phyloP scores from a whole-genome alignment of 2,329 filamentous ascomycete species.

The Claviceps quebecensis region DNA sequence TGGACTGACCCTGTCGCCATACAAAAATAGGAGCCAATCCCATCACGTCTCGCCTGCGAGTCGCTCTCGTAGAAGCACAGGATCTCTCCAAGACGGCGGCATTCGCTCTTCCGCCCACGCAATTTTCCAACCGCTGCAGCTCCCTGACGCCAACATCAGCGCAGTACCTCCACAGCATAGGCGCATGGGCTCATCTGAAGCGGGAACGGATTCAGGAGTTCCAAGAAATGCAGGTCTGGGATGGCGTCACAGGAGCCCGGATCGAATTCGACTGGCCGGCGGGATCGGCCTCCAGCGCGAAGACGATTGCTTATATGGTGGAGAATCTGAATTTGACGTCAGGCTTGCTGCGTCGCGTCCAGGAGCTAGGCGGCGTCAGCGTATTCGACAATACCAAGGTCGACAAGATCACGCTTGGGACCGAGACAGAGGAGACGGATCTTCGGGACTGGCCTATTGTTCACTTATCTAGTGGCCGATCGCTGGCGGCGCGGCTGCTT shows the following conservation, averaged over 20 bases:
- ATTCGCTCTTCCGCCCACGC: constrained; percentile 50
- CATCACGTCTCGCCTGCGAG: constrained; percentile 59
- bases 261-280: constrained; percentile 75
- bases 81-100: constrained; percentile 56
- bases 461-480: constrained; percentile 50
- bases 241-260: constrained; percentile 73
- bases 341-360: constrained; percentile 57
- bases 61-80: constrained; percentile 84
- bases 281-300: constrained; percentile 26
- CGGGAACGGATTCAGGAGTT: constrained; percentile 68
- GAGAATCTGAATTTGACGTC: constrained; percentile 86
- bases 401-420: constrained; percentile 63
- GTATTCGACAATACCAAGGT: constrained; percentile 68
- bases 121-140: constrained; percentile 89
- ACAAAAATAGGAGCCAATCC: constrained; percentile 51
- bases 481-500: constrained; percentile 67
- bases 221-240: constrained; percentile 97
- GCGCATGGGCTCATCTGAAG: constrained; percentile 70
- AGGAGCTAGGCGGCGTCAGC: constrained; percentile 53
- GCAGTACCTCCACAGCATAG: constrained; percentile 68
- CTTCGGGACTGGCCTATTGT: constrained; percentile 81
- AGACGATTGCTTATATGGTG: constrained; percentile 85
- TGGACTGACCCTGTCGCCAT: too few species aligned
- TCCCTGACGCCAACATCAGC: constrained; percentile 83
- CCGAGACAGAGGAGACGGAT: constrained; percentile 54